Conservation (phyloP, 2,329 filamentous ascomycete genomes). For the Fusarium cicatricum region DNA sequence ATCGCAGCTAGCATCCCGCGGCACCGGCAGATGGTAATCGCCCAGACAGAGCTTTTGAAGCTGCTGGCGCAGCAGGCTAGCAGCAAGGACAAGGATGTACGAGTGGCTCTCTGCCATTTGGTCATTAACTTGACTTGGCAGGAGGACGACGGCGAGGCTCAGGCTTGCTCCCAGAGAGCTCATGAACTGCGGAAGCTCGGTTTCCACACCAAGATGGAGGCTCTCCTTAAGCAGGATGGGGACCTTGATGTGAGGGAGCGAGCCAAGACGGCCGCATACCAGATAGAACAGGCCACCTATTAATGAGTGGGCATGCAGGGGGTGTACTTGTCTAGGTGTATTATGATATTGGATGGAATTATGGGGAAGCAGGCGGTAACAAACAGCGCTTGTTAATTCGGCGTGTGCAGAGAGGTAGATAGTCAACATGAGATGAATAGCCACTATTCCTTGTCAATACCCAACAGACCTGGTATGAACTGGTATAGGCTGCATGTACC, state of each 20-base stretch:
- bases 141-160: slow-evolving; percentile 75
- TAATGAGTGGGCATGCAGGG: slow-evolving; percentile 11
- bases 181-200: slow-evolving; percentile 75
- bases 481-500: too few species aligned
- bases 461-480: too few species aligned
- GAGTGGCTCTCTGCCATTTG: slow-evolving; percentile 82
- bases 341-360: not conserved
- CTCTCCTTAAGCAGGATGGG: slow-evolving; percentile 68
- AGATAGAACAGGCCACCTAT: slow-evolving; percentile 63
- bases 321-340: slow-evolving; percentile 1
- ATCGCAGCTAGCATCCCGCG: slow-evolving; percentile 82
- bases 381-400: slow-evolving; percentile 7
- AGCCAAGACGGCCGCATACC: slow-evolving; percentile 79
- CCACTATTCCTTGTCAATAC: not conserved
- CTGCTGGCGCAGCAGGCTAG: slow-evolving; percentile 77
- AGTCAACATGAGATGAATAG: slow-evolving; percentile 1
- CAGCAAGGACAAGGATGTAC: slow-evolving; percentile 76
- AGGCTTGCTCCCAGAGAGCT: slow-evolving; percentile 72
- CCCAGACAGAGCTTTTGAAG: slow-evolving; percentile 78
- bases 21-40: slow-evolving; percentile 80
- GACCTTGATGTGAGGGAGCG: slow-evolving; percentile 86
- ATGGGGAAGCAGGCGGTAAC: not conserved
- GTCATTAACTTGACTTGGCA: slow-evolving; percentile 86
- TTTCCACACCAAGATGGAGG: slow-evolving; percentile 71
- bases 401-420: slow-evolving; percentile 10